These are phyloP conservation scores for Chenopodium formosanum DNA, from an alignment of 148 eudicot species.

Conservation along the genomic window DNA sequence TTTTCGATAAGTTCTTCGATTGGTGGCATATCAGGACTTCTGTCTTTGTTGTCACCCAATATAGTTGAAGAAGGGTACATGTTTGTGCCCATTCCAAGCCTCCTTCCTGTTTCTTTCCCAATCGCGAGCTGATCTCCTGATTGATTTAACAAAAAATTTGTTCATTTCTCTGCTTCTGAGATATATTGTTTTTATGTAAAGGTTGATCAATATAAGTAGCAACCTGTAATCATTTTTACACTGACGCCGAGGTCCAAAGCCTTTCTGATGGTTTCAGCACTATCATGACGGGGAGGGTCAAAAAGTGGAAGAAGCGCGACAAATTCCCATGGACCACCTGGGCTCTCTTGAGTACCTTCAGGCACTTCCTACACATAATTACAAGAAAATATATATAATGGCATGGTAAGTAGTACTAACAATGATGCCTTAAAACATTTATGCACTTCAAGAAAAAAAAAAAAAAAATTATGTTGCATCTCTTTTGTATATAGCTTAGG, in stretches of 20 bases:
- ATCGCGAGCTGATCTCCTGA: conserved; percentile 86
- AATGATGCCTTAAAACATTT: no score
- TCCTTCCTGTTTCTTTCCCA: conserved; percentile 86
- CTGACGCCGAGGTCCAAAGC: conserved; percentile 85
- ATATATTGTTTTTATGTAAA: no score
- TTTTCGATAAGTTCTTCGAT: conserved; percentile 76
- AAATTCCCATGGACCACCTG: conserved; percentile 87
- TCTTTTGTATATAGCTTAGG: no score
- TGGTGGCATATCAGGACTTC: conserved; percentile 40
- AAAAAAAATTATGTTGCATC: no score
- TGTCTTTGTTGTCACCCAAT: conserved; percentile 48
- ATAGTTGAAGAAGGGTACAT: conserved; percentile 84
- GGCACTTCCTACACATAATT: conserved; percentile 60
- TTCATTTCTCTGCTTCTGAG: neutral
- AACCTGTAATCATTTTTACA: conserved; percentile 92
- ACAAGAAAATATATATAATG: no score
- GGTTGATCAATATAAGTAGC: no score
- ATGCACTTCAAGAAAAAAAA: no score
- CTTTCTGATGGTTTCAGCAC: conserved; percentile 78
- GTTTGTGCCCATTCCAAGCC: conserved; percentile 89
- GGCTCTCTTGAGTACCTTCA: conserved; percentile 55
- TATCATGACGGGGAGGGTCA: conserved; percentile 93
- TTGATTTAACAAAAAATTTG: neutral
- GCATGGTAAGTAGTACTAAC: no score
- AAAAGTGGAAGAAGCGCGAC: conserved; percentile 79